phyloP scores from a whole-genome alignment of 2,329 filamentous ascomycete genomes.

The Rutstroemia sydowiana region DNA sequence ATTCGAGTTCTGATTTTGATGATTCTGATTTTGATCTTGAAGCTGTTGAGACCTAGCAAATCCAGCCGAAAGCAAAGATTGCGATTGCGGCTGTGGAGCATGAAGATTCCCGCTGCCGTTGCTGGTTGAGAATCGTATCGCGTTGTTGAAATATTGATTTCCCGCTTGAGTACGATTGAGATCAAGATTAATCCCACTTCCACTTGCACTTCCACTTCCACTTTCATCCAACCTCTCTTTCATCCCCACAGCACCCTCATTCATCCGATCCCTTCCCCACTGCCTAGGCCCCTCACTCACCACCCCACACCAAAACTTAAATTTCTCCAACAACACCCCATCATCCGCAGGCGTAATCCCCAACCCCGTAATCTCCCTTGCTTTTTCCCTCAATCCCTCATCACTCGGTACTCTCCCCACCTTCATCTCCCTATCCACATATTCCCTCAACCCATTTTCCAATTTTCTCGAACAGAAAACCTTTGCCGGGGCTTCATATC shows the following conservation, averaged over 20 bases:
- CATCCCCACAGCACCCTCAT: too few relatives aligned
- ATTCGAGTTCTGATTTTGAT: not conserved
- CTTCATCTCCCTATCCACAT: constrained; percentile 37
- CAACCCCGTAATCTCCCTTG: constrained; percentile 40
- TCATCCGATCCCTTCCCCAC: too few relatives aligned
- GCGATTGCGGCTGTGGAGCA: not conserved
- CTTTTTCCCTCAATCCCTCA: constrained; percentile 39
- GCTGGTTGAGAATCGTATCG: not conserved
- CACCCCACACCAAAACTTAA: constrained; percentile 27
- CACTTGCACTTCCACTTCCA: too few relatives aligned
- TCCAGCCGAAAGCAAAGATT: not conserved
- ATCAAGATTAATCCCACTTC: not conserved
- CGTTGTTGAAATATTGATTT: not conserved
- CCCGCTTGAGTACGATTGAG: not conserved
- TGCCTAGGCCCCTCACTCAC: too few relatives aligned
- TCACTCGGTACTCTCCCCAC: constrained; percentile 41
- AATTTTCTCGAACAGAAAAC: constrained; percentile 54
- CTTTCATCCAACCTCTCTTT: too few relatives aligned
- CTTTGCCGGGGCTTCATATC: constrained; percentile 39
- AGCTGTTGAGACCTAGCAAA: too few relatives aligned
- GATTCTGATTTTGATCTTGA: not conserved
- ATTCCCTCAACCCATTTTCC: constrained; percentile 45
- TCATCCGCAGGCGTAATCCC: constrained; percentile 48
- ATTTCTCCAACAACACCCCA: constrained; percentile 43
- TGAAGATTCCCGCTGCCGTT: not conserved